Percentiles rank a stretch among this genome's conserved stretches.
phyloP scores from a whole-genome alignment of 31 red algal genomes.

The Bonnemaisonia californica region DNA sequence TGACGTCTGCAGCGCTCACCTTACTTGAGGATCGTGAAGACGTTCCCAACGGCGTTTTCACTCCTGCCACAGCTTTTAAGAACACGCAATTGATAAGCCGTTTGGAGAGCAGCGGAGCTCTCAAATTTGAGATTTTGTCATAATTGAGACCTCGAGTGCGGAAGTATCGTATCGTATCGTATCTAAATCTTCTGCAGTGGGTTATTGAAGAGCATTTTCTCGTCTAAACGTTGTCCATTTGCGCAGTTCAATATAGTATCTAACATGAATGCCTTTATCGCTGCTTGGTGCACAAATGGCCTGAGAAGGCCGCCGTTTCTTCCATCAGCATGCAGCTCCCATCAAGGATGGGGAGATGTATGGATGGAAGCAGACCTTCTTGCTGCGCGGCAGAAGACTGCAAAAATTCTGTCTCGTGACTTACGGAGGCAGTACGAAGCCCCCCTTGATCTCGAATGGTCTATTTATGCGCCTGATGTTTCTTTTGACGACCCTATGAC shows the following conservation, averaged over 20 bases:
- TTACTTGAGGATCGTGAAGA: conserved; percentile 1
- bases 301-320: background rate
- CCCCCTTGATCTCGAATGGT: conserved; percentile 3
- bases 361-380: conserved; percentile 2
- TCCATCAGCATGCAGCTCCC: background rate
- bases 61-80: background rate
- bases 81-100: background rate
- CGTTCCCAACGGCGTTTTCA: background rate
- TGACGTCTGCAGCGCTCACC: background rate
- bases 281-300: background rate
- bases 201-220: no score
- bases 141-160: background rate
- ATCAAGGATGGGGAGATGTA: background rate
- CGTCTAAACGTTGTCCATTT: no score
- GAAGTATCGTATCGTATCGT: no score
- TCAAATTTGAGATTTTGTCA: background rate
- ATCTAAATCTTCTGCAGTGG: no score
- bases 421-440: conserved; percentile 15
- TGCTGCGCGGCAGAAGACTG: background rate
- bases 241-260: no score
- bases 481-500: conserved; percentile 37
- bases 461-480: conserved; percentile 20
- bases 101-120: background rate
- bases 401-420: conserved; percentile 9
- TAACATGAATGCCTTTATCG: background rate